phyloP scores from a whole-genome alignment of 352 stramenopile genomes.

The Phytopythium kandeliae region DNA sequence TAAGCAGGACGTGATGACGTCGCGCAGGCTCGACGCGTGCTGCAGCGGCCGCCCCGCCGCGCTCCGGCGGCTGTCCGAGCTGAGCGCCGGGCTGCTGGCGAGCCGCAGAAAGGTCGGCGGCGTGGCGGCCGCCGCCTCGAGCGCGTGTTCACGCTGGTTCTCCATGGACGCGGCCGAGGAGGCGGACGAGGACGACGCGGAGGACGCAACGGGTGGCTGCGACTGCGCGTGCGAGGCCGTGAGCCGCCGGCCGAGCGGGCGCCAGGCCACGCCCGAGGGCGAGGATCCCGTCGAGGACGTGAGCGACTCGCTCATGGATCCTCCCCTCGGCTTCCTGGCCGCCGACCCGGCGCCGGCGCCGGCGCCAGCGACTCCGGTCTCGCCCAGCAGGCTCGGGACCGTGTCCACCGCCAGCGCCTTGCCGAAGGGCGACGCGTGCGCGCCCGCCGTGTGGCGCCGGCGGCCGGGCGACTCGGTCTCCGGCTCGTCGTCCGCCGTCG shows the following conservation, averaged over 20 bases:
- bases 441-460: neutral
- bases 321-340: conserved; percentile 26
- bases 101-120: conserved; percentile 18
- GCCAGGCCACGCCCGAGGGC: conserved; percentile 31
- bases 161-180: conserved; percentile 4
- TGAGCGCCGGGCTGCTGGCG: conserved; percentile 19
- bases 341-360: neutral
- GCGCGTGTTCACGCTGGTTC: conserved; percentile 16
- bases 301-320: conserved; percentile 35
- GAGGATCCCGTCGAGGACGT: conserved; percentile 29
- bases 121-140: conserved; percentile 2
- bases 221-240: conserved; percentile 13
- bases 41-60: conserved; percentile 12
- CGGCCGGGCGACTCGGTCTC: conserved; percentile 11
- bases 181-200: conserved; percentile 11
- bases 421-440: conserved; percentile 9
- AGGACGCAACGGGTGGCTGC: conserved; percentile 5
- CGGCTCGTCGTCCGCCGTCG: conserved; percentile 25
- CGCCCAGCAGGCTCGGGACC: too few relatives aligned
- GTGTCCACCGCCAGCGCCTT: conserved; percentile 1
- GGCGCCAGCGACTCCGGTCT: too few relatives aligned
- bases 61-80: conserved; percentile 2
- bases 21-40: conserved; percentile 35
- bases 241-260: conserved; percentile 40
- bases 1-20: conserved; percentile 34